Evolutionary conservation across 345 rosid species (phyloP).

Genomic region (Noccaea caerulescens): DNA sequence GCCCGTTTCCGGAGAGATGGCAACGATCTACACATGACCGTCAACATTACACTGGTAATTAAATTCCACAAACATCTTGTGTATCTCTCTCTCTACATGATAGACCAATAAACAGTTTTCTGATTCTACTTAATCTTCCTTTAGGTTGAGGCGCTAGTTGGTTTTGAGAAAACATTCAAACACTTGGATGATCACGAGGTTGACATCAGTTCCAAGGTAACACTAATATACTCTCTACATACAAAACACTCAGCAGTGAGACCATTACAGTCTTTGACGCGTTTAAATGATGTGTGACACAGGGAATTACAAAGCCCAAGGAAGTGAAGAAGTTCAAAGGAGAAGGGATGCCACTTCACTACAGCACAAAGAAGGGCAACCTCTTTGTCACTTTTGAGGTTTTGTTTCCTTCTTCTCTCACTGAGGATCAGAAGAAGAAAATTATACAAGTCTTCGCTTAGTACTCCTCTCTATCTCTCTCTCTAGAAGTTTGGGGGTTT

Average conservation of each 20-base stretch:
- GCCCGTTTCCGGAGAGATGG: conserved; percentile 82
- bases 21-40: conserved; percentile 81
- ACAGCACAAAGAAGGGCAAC: conserved; percentile 84
- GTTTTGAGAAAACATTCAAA: conserved; percentile 87
- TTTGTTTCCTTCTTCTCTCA: conserved; percentile 80
- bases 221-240: not conserved
- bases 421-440: conserved; percentile 79
- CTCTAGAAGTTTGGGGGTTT: conserved; percentile 22
- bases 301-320: conserved; percentile 96
- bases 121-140: not conserved
- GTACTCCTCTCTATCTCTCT: conserved; percentile 23
- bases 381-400: conserved; percentile 89
- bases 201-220: conserved; percentile 81
- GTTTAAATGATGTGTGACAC: conserved; percentile 24
- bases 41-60: conserved; percentile 83
- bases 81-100: not conserved
- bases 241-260: not conserved
- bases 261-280: no score
- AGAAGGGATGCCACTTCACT: conserved; percentile 96
- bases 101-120: not conserved
- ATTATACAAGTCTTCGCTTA: conserved; percentile 76
- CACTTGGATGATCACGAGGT: conserved; percentile 98
- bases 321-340: conserved; percentile 89
- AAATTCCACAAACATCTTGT: not conserved
- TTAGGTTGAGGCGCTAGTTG: conserved; percentile 97